Conservation (phyloP, 2,329 filamentous ascomycete genomes). For the Ascochyta rabiei region DNA sequence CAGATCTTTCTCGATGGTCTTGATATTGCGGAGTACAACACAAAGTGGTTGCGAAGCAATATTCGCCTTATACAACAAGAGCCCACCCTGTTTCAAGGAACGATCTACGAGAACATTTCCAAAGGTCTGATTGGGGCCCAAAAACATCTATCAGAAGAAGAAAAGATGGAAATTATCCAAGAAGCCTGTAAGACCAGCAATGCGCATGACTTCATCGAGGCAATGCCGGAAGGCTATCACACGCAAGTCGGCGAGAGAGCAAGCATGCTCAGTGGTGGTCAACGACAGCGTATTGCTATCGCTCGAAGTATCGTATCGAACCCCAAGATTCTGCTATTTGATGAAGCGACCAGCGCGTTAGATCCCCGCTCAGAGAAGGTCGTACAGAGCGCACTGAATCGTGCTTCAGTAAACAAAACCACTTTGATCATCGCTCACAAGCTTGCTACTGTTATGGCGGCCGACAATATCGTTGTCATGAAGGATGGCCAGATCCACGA, state of each 20-base stretch:
- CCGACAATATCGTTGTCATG: slow-evolving; percentile 51
- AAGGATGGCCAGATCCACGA: slow-evolving; percentile 49
- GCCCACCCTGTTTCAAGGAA: slow-evolving; percentile 84
- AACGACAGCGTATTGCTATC: slow-evolving; percentile 81
- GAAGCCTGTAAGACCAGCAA: slow-evolving; percentile 65
- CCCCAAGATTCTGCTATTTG: slow-evolving; percentile 18
- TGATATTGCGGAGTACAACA: slow-evolving; percentile 78
- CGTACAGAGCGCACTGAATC: slow-evolving; percentile 40
- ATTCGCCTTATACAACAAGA: slow-evolving; percentile 92
- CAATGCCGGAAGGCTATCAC: slow-evolving; percentile 72
- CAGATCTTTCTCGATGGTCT: slow-evolving; percentile 34
- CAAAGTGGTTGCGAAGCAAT: slow-evolving; percentile 87
- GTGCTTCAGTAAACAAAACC: slow-evolving; percentile 34
- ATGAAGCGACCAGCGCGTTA: slow-evolving; percentile 13
- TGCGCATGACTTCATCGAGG: slow-evolving; percentile 84
- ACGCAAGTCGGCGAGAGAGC: slow-evolving; percentile 85
- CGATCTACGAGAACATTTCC: slow-evolving; percentile 84
- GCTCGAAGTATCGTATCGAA: slow-evolving; percentile 32
- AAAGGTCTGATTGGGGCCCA: slow-evolving; percentile 77
- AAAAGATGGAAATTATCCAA: slow-evolving; percentile 1
- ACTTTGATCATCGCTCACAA: slow-evolving; percentile 53
- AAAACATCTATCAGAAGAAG: slow-evolving; percentile 42
- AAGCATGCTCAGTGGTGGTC: slow-evolving; percentile 64
- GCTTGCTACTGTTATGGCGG: slow-evolving; percentile 47
- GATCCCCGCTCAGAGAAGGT: slow-evolving; percentile 9